Evolutionary conservation across 352 stramenopile species (phyloP), one percentile per base, ranked within the genome.

Genomic region (Globisporangium sylvaticum): DNA sequence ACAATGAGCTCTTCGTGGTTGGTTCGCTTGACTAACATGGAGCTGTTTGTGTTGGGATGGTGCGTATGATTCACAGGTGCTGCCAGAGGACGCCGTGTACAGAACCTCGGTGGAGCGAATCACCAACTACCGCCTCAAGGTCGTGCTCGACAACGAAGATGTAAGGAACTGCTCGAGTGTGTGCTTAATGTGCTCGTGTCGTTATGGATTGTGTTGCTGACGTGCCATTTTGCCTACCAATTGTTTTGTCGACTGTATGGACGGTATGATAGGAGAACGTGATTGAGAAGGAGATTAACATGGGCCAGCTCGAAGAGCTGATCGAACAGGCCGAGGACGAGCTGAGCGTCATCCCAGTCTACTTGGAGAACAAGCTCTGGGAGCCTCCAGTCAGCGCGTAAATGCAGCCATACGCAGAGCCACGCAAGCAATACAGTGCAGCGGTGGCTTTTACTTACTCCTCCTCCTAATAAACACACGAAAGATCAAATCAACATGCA

Each of bases 271-370:
- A 96, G 81, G 88, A 96, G 73, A 70, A 81, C 52, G 74, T 79
- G 32, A 93, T 96, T 73, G 88, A 96, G 72, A 84, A 83, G 63
- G 78, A 81, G 65, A 94, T 96, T 70, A 93, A 92, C 78, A 94
- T 88, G 71, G 88, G 88, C 14, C 88, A 96, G 70, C 75, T 96
- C 44, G 88, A 96, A 67, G 87, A 95, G 70, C 79, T 96, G 56
- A 94, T 96, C 42, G 87, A 93, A 59, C 86, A 96, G 77, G 87
- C 87, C 4, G 81, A 95, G 64, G 87, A 95, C 67, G 87, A 95
- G 66, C 73, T 95, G 69, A 91, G 75, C 68, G 73, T 95, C 67
- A 91, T 95, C 66, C 87, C 87, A 32, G 83, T 94, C 48, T 95
- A 95, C 71, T 62, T 93, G 74, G 85, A 94, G 73, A 72, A 94